phyloP scores from a whole-genome alignment of 805 yeast species.

The Metschnikowia peoriensis region DNA sequence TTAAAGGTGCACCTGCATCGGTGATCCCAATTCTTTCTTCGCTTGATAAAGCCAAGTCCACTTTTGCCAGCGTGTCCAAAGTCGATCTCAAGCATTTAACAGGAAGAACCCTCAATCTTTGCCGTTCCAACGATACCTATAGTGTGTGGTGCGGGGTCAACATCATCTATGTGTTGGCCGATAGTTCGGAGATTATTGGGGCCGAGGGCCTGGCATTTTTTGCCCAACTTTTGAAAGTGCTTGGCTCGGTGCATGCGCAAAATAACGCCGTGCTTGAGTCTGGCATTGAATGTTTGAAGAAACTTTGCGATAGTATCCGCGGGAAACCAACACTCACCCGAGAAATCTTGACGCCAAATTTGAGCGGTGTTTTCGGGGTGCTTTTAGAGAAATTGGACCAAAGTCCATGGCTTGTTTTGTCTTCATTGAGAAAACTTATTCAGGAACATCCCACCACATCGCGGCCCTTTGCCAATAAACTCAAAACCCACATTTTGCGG shows the following conservation, averaged over 20 bases:
- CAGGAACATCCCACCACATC: slow-evolving; percentile 71
- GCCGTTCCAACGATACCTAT: slow-evolving; percentile 42
- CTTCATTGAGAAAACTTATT: slow-evolving; percentile 40
- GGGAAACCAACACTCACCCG: slow-evolving; percentile 84
- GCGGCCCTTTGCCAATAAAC: slow-evolving; percentile 71
- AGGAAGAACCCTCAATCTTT: slow-evolving; percentile 40
- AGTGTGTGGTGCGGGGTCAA: slow-evolving; percentile 60
- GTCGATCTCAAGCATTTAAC: slow-evolving; percentile 51
- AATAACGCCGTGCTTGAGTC: slow-evolving; percentile 35
- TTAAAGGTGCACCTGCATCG: slow-evolving; percentile 22
- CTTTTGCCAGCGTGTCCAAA: slow-evolving; percentile 44
- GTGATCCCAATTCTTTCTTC: slow-evolving; percentile 33
- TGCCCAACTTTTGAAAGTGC: slow-evolving; percentile 38
- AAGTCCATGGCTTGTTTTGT: slow-evolving; percentile 33
- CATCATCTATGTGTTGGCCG: slow-evolving; percentile 44
- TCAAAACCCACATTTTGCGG: slow-evolving; percentile 43
- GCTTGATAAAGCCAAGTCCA: slow-evolving; percentile 26
- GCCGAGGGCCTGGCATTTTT: slow-evolving; percentile 40
- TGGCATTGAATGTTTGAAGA: slow-evolving; percentile 40
- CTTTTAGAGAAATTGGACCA: slow-evolving; percentile 43
- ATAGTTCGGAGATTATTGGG: slow-evolving; percentile 30
- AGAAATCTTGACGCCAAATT: slow-evolving; percentile 77
- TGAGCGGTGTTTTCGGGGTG: slow-evolving; percentile 58
- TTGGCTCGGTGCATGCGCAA: slow-evolving; percentile 39
- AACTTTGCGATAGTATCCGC: slow-evolving; percentile 50